These are phyloP conservation scores for Porogramme epimiltina DNA, from an alignment of 1,284 basidiomycete species.

Conservation along the genomic window DNA sequence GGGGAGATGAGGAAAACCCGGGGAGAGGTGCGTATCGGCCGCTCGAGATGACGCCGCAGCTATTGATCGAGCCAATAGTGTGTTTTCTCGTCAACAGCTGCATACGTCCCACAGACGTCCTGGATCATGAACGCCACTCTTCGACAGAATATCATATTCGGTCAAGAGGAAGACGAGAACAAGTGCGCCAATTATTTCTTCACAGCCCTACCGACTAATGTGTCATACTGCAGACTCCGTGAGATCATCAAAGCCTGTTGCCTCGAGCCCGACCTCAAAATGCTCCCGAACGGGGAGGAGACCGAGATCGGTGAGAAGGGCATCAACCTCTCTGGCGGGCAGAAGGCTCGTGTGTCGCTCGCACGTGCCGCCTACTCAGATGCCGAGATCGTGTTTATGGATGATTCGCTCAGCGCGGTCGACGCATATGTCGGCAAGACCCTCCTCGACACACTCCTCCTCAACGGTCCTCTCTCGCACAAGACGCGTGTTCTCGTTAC, in stretches of 20 bases:
- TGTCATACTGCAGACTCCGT: constrained; percentile 54
- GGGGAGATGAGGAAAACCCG: constrained; percentile 76
- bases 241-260: constrained; percentile 62
- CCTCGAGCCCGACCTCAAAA: constrained; percentile 65
- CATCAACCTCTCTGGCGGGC: constrained; percentile 61
- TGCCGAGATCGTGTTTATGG: constrained; percentile 73
- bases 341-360: constrained; percentile 76
- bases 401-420: constrained; percentile 74
- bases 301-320: constrained; percentile 90
- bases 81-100: constrained; percentile 64
- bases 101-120: constrained; percentile 77
- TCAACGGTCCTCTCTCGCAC: constrained; percentile 54
- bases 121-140: constrained; percentile 83
- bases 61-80: constrained; percentile 38
- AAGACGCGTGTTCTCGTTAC: constrained; percentile 80
- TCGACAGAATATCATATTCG: constrained; percentile 69
- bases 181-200: constrained; percentile 37
- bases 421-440: constrained; percentile 69
- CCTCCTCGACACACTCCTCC: constrained; percentile 63
- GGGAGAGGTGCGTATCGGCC: constrained; percentile 48
- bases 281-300: constrained; percentile 64
- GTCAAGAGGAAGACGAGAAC: constrained; percentile 55
- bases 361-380: constrained; percentile 81
- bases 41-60: not conserved
- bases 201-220: not conserved